Conservation (phyloP, 108 stramenopile species). For the Nitzschia inconspicua region DNA sequence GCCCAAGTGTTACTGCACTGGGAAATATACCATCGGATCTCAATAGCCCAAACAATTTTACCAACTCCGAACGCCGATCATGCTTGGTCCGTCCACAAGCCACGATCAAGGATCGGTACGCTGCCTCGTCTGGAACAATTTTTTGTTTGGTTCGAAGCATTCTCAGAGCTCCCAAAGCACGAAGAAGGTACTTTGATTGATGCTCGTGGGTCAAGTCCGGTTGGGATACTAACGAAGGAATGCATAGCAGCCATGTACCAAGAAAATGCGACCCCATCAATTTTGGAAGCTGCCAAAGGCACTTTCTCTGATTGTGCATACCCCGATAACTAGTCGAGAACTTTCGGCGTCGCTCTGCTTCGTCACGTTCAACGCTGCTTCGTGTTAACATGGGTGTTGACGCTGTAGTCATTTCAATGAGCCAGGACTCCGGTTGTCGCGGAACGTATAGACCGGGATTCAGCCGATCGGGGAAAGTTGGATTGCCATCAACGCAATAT, state of each 20-base stretch:
- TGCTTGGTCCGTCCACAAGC: slow-evolving; percentile 74
- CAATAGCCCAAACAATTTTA: slow-evolving; percentile 74
- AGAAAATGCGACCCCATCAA: slow-evolving; percentile 86
- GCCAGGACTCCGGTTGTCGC: slow-evolving; percentile 61
- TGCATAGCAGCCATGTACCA: slow-evolving; percentile 76
- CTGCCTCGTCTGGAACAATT: slow-evolving; percentile 84
- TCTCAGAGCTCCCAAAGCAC: slow-evolving; percentile 79
- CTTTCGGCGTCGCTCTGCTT: slow-evolving; percentile 55
- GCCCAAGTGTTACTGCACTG: slow-evolving; percentile 81
- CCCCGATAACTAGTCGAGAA: slow-evolving; percentile 61
- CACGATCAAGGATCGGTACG: slow-evolving; percentile 78
- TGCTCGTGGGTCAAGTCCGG: slow-evolving; percentile 41
- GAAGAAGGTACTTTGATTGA: slow-evolving; percentile 66
- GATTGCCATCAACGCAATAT: slow-evolving; percentile 82
- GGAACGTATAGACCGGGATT: slow-evolving; percentile 58
- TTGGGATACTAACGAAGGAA: slow-evolving; percentile 68
- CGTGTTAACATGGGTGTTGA: slow-evolving; percentile 66
- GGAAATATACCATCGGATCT: slow-evolving; percentile 82
- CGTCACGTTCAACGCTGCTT: slow-evolving; percentile 76
- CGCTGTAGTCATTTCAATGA: slow-evolving; percentile 43
- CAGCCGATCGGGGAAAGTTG: slow-evolving; percentile 73
- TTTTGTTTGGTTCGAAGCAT: slow-evolving; percentile 63
- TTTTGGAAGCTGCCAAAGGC: slow-evolving; percentile 81
- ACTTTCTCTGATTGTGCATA: slow-evolving; percentile 69
- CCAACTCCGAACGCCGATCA: slow-evolving; percentile 73